Evolutionary conservation across 352 stramenopile genomes (phyloP).

Genomic region (Phytopythium montanum): DNA sequence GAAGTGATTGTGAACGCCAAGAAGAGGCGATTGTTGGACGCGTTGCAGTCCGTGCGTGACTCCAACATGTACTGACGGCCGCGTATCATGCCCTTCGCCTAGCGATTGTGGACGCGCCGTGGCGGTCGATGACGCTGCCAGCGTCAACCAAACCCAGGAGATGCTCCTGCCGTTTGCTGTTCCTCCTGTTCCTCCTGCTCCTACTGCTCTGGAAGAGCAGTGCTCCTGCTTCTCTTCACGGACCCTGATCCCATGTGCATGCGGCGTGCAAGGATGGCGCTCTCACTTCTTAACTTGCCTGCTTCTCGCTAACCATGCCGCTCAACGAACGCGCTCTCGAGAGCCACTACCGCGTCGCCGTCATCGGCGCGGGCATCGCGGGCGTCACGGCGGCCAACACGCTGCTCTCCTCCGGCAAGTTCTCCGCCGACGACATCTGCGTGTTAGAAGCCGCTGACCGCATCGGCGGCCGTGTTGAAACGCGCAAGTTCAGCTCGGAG

Average conservation of each 20-base stretch:
- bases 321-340: conserved; percentile 1
- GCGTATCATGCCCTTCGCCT: not conserved
- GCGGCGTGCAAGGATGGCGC: too few species aligned
- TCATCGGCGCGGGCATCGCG: conserved; percentile 46
- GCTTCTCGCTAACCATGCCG: not conserved
- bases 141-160: not conserved
- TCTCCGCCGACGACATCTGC: conserved; percentile 24
- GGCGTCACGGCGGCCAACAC: conserved; percentile 41
- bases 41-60: not conserved
- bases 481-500: conserved; percentile 38
- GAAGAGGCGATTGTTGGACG: conserved; percentile 1
- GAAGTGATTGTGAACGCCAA: conserved; percentile 6
- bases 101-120: conserved; percentile 5
- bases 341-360: conserved; percentile 26
- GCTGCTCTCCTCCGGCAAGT: conserved; percentile 29
- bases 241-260: too few species aligned
- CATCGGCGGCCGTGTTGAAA: conserved; percentile 49
- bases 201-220: too few species aligned
- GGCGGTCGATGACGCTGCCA: not conserved
- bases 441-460: conserved; percentile 49
- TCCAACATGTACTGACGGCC: not conserved
- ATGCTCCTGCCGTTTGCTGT: too few species aligned
- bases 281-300: conserved; percentile 4
- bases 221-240: too few species aligned
- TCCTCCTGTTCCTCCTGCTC: too few species aligned